Base-by-base conservation (phyloP, 2,329 filamentous ascomycete genomes). In the Alternaria tenuissima region DNA sequence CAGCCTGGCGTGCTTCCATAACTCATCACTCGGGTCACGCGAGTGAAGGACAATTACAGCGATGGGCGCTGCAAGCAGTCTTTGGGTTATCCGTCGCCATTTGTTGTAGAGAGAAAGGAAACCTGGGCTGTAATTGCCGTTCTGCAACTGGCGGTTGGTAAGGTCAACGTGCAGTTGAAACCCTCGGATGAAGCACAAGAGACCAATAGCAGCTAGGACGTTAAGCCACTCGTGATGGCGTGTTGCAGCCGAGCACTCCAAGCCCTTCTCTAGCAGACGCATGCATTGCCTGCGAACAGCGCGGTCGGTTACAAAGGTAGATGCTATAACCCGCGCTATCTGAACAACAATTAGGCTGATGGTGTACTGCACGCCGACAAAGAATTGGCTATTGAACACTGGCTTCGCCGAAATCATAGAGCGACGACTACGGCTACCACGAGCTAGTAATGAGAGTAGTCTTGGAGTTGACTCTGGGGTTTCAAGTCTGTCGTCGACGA, bases 51-150 rank as follows among this genome's bases (percentile, higher is more conserved):
- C 30, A 16, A 57, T 7, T 4, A 60, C 14, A 6, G 57, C 28
- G 5, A 52, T 57, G 11, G 57, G 57, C 16, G n/a, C 32, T 14
- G 57, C 57, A n/a, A 60, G 53, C 7, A 52, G 11, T 12, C 4
- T 41, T 20, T 57, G 57, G 5, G 28, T 16, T 5, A 47, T n/a
- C 16, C 28, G 3, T 22, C 53, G 26, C 18, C 46, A 57, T 2
- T 9, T 41, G 3, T 22, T 18, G 5, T 34, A 9, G 2, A 60
- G 41, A 4, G 41, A n/a, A 16, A 52, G 26, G 41, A 60, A 57
- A 8, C 57, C 53, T 18, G 47, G 26, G 22, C 57, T 60, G 53
- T 57, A 24, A 16, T 42, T 32, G 11, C 18, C 30, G n/a, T 56
- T 14, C 12, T 32, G 22, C 9, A 3, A 14, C 9, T 7, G 52